Conservation (phyloP, 768 basidiomycete species). For the Lentinula lateritia region DNA sequence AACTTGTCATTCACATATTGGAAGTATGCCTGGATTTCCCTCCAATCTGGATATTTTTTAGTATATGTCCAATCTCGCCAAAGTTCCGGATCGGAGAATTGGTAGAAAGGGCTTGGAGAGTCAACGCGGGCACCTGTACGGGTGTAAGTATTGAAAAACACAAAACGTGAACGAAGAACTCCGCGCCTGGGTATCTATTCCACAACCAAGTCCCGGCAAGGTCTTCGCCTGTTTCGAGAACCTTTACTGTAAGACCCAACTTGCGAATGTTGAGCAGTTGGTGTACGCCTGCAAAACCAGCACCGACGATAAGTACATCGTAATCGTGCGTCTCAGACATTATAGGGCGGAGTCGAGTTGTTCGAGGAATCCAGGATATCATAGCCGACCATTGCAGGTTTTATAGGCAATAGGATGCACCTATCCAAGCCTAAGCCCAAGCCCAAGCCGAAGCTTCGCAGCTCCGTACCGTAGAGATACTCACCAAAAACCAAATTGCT, state of each 20-base stretch:
- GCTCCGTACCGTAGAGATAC: too few species aligned
- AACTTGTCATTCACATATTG: slow-evolving; percentile 1
- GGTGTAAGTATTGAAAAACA: not conserved
- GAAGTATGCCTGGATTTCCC: slow-evolving; percentile 1
- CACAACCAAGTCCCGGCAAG: slow-evolving; percentile 2
- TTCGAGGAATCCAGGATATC: too few species aligned
- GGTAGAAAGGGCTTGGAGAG: slow-evolving; percentile 3
- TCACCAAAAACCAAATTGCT: too few species aligned
- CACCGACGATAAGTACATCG: not conserved
- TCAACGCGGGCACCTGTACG: not conserved
- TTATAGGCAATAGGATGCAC: too few species aligned
- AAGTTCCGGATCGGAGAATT: slow-evolving; percentile 1
- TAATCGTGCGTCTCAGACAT: not conserved
- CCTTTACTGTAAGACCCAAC: not conserved
- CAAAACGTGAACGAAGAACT: not conserved
- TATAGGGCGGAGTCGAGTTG: too few species aligned
- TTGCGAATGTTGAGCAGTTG: not conserved
- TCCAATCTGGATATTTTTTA: not conserved
- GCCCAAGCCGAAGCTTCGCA: too few species aligned
- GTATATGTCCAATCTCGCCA: not conserved
- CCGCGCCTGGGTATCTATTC: not conserved
- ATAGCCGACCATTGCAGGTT: too few species aligned
- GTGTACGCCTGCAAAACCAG: not conserved
- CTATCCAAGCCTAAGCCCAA: too few species aligned
- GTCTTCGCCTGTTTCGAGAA: not conserved